Evolutionary conservation across 495 filamentous ascomycete genomes (phyloP), one percentile per base, ranked within the genome.

Genomic region (Articulospora tetracladia): DNA sequence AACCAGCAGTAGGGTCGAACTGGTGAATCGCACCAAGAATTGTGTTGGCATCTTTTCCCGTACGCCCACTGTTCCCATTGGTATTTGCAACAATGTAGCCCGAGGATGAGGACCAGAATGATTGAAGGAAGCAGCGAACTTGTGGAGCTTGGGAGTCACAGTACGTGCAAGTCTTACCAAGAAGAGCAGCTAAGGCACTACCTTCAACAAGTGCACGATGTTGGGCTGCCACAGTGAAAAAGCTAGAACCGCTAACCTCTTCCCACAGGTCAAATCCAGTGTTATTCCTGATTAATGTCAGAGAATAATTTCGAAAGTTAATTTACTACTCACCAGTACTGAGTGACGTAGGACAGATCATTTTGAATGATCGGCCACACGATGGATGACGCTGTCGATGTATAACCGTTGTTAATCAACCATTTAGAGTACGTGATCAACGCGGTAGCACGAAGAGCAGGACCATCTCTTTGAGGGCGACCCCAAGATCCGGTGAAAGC

Each of bases 301-400:
- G 39, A 56, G 39, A 53, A 23, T 24, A 24, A 7, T 54, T 22
- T 28, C n/a, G 13, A n/a, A n/a, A n/a, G n/a, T n/a, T n/a, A n/a
- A n/a, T n/a, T n/a, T n/a, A n/a, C n/a, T 6, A 59, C 65, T 27
- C 60, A 72, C 88, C 89, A 92, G 73, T 90, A 86, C 62, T 89
- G 79, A 3, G 83, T 74, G 8, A 88, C 81, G 62, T 90, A 82
- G 41, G 77, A 73, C 12, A 86, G 65, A 60, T 85, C 83, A 54
- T 84, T 84, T 24, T 75, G 72, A 25, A 86, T 79, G 52, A 83
- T 74, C 0, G 81, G 80, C 80, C 79, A 83, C 39, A 79, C 67
- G 10, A 74, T 65, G 11, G 67, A 51, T 7, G 66, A 62, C 1
- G 73, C 79, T 15, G 69, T 73, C 2, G 66, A 56, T 22, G 61